Conservation (phyloP, 176 grass and related monocot genomes). For the Oryza longistaminata region DNA sequence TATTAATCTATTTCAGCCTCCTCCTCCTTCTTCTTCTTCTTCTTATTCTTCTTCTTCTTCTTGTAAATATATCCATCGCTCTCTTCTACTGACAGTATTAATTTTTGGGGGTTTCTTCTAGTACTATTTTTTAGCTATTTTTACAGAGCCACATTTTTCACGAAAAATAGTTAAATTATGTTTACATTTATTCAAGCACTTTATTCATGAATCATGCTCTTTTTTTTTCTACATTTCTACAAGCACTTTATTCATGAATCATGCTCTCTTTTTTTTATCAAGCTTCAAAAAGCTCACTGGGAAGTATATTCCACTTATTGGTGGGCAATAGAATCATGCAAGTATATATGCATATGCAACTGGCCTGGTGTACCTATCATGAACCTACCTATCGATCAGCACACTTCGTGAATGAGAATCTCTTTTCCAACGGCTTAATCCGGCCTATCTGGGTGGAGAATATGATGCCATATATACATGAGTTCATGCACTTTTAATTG, state of each 20-base stretch:
- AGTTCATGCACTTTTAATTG: neutral
- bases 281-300: neutral
- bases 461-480: constrained; percentile 16
- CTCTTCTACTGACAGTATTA: too few species aligned
- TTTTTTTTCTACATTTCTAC: neutral
- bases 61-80: too few species aligned
- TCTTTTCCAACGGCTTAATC: neutral
- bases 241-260: too few species aligned
- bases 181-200: neutral
- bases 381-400: neutral
- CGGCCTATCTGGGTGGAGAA: neutral
- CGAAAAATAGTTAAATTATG: too few species aligned
- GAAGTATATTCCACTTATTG: neutral
- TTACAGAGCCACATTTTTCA: too few species aligned
- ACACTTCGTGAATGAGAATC: neutral
- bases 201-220: neutral
- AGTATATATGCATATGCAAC: neutral
- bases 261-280: too few species aligned
- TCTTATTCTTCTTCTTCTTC: too few species aligned
- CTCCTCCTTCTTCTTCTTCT: too few species aligned
- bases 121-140: too few species aligned
- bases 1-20: too few species aligned
- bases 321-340: neutral
- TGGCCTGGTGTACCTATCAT: neutral
- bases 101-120: too few species aligned